A percentile compares a stretch with the other conserved stretches of the same genome.
phyloP scores from a whole-genome alignment of 768 basidiomycete species.

The Russula emetica region DNA sequence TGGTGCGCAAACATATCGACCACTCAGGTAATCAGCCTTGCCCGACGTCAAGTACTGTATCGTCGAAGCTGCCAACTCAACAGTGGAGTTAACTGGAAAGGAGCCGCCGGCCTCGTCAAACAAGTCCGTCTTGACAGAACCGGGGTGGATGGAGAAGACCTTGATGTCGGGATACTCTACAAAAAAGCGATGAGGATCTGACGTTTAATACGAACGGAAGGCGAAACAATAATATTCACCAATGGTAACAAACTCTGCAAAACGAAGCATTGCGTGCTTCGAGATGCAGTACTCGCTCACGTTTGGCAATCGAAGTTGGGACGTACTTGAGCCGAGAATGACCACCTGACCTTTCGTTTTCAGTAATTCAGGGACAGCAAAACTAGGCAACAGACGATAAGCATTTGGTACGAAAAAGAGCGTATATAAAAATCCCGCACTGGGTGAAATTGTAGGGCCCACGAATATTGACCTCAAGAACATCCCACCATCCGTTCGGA shows the following conservation, averaged over 20 bases:
- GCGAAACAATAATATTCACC: not conserved
- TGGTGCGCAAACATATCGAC: conserved; percentile 6
- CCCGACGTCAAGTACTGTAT: conserved; percentile 14
- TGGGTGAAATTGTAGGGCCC: conserved; percentile 16
- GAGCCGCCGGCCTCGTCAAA: too few relatives aligned
- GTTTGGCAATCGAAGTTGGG: not conserved
- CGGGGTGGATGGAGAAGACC: conserved; percentile 6
- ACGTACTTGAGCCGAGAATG: not conserved
- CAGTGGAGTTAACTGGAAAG: not conserved
- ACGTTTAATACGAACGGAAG: not conserved
- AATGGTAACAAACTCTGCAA: conserved; percentile 16
- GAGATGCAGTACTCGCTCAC: conserved; percentile 18
- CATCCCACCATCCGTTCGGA: conserved; percentile 18
- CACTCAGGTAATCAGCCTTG: conserved; percentile 10
- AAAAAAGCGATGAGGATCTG: not conserved
- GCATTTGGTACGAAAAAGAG: not conserved
- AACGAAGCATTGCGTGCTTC: conserved; percentile 10
- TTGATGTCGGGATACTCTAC: conserved; percentile 12
- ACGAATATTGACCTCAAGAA: conserved; percentile 20
- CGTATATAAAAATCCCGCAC: not conserved
- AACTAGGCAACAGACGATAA: not conserved
- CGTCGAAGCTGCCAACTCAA: conserved; percentile 1
- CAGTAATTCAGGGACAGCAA: conserved; percentile 11
- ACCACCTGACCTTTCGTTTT: conserved; percentile 16
- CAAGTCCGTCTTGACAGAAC: not conserved